Evolutionary conservation across 352 stramenopile genomes (phyloP).

Genomic region (Phytophthora brassicae): DNA sequence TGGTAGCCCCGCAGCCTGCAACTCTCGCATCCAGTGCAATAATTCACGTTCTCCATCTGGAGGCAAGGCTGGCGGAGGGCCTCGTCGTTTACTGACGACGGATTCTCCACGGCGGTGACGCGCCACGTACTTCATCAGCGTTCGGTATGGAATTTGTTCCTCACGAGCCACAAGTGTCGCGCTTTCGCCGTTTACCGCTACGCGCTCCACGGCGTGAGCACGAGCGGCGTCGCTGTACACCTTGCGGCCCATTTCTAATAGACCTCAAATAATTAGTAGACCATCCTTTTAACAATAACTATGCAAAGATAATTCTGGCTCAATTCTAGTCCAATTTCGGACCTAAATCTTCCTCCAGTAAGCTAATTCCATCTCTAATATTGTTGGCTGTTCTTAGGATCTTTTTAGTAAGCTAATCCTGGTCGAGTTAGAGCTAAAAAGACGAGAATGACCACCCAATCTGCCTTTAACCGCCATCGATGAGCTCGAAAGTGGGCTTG

Average conservation of each 20-base stretch:
- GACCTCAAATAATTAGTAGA: no score
- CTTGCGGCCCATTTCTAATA: conserved; percentile 1
- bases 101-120: conserved; percentile 11
- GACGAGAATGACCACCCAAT: no score
- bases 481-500: no score
- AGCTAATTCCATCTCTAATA: no score
- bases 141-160: conserved; percentile 22
- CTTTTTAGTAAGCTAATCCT: no score
- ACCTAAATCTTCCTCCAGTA: no score
- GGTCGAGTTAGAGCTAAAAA: no score
- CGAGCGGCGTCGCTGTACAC: conserved; percentile 14
- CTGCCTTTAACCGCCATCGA: no score
- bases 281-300: no score
- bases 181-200: conserved; percentile 17
- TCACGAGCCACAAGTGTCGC: conserved; percentile 8
- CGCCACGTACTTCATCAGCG: conserved; percentile 21
- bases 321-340: no score
- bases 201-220: conserved; percentile 17
- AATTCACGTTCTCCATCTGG: conserved; percentile 11
- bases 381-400: no score
- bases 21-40: conserved; percentile 18
- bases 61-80: conserved; percentile 12
- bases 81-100: conserved; percentile 3
- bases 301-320: no score
- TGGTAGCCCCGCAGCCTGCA: conserved; percentile 12